phyloP scores from a whole-genome alignment of 345 rosid genomes.

The Linum tenue region DNA sequence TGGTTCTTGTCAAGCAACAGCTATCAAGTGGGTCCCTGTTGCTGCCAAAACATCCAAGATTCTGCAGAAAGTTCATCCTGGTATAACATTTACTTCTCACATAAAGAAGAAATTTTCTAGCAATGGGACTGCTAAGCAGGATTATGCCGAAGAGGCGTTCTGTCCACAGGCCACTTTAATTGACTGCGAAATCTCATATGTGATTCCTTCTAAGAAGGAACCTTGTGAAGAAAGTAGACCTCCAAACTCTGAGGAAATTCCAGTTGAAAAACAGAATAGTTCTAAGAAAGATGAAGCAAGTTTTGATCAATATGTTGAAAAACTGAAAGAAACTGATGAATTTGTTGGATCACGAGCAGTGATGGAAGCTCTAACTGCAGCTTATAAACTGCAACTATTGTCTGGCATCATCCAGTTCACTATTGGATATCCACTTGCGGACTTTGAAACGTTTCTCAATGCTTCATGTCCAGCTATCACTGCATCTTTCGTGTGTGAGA shows the following conservation, averaged over 20 bases:
- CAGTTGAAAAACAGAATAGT: slow-evolving; percentile 5
- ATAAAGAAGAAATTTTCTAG: not conserved
- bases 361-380: slow-evolving; percentile 10
- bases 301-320: not conserved
- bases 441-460: slow-evolving; percentile 18
- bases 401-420: slow-evolving; percentile 8
- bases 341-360: slow-evolving; percentile 1
- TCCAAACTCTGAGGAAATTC: not conserved
- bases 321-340: slow-evolving; percentile 4
- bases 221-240: slow-evolving; percentile 7
- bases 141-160: too few species aligned
- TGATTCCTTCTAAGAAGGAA: not conserved
- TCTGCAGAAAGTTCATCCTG: not conserved
- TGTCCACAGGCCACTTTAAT: too few species aligned
- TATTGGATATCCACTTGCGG: slow-evolving; percentile 17
- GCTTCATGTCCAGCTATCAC: slow-evolving; percentile 18
- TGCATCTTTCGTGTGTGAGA: not conserved
- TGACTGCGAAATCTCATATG: too few species aligned
- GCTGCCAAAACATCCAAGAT: not conserved
- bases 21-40: not conserved
- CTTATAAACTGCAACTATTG: slow-evolving; percentile 17
- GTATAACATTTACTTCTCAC: not conserved
- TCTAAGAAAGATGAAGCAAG: slow-evolving; percentile 3
- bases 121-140: not conserved
- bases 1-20: not conserved